Evolutionary conservation across 257 asterid genomes (phyloP), one percentile per base, ranked within the genome.

Genomic region (Gynochthodes officinalis): DNA sequence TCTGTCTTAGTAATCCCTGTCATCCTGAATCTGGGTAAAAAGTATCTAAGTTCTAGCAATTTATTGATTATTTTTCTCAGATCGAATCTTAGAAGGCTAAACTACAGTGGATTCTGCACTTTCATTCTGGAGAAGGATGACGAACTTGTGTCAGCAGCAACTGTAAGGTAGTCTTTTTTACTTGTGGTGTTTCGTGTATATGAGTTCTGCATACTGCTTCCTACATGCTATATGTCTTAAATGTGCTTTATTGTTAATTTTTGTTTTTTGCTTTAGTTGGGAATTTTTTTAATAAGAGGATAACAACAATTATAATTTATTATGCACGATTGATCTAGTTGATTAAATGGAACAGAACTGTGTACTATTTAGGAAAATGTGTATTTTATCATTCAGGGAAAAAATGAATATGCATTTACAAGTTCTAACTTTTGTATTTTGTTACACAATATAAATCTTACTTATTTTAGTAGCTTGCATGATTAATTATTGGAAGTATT

Each of bases 71-170:
- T 49, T 39, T 69, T 71, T 71, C 62, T 54, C 83, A 95, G 99
- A 86, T 95, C 99, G 64, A 92, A 95, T 78, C 83, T 95, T 74
- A 90, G 79, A 82, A 88, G 99, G 83, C 83, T 95, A 83, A 84
- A 92, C 88, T 92, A 82, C 57, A 75, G 69, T 55, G 90, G 97
- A 35, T 95, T 95, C 85, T 90, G 72, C 69, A 92, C 97, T 76
- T 42, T 88, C 75, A 66, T 92, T 81, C 85, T 95, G 60, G 96
- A 95, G 89, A 95, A 85, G 87, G 92, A 87, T 43, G 96, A 92
- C 42, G 97, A 90, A 60, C 76, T 92, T 77, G 86, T 90, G 23
- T 69, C 96, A 4, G 97, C 88, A 28, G 99, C 99, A 70, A 87
- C 98, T 53, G 80, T 95, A 85, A 95, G 99, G 99, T 95, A 75